Percentiles rank a stretch among this genome's conserved stretches.
These are phyloP conservation scores for Sporothrix humicola DNA, from an alignment of 2,329 filamentous ascomycete species.

Conservation along the genomic window DNA sequence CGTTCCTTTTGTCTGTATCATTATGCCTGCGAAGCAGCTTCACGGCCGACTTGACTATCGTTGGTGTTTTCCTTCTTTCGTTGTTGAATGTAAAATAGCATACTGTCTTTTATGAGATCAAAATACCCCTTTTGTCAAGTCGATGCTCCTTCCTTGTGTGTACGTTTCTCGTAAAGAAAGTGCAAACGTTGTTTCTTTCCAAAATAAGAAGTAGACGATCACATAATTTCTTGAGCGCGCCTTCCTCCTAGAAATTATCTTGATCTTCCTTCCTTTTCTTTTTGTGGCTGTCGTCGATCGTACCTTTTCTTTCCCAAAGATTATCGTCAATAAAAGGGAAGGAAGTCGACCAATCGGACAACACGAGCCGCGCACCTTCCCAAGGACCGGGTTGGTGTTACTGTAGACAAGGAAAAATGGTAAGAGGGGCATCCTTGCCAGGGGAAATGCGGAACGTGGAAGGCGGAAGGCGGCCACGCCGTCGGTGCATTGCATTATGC, in stretches of 20 bases:
- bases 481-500: neutral
- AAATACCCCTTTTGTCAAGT: neutral
- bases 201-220: neutral
- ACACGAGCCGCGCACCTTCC: conserved; percentile 19
- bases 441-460: neutral
- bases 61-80: neutral
- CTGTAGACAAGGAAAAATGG: neutral
- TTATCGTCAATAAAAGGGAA: neutral
- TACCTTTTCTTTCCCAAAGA: neutral
- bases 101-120: neutral
- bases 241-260: neutral
- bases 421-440: neutral
- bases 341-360: conserved; percentile 13
- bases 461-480: neutral
- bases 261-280: neutral
- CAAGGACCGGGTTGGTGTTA: neutral
- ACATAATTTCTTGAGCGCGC: neutral
- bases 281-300: neutral
- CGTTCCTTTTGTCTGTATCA: conserved; percentile 21
- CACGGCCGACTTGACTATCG: conserved; percentile 3
- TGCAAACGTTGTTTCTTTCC: neutral
- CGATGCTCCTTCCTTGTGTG: neutral
- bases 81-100: neutral
- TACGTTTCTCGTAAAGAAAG: neutral
- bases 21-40: neutral